These are phyloP conservation scores for Solanum bukasovii DNA, from an alignment of 257 asterid species.

Conservation along the genomic window DNA sequence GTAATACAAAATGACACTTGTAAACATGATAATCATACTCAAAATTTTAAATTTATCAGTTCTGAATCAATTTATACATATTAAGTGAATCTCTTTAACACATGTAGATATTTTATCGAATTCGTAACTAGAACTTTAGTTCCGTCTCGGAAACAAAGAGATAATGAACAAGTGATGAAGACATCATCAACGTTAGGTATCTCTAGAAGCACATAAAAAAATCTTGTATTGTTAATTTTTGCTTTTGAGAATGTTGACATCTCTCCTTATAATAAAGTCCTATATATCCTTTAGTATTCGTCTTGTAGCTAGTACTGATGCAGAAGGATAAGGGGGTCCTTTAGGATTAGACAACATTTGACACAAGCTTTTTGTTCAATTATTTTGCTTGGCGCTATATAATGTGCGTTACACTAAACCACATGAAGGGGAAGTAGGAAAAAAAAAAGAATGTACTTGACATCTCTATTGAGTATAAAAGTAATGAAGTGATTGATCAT, in stretches of 20 bases:
- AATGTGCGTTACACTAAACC: not conserved
- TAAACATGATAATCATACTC: not conserved
- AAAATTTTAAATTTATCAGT: not conserved
- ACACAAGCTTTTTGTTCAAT: not conserved
- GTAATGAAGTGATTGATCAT: not conserved
- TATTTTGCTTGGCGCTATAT: not conserved
- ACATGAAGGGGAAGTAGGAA: not conserved
- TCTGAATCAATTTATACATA: not conserved
- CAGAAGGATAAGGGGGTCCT: not conserved
- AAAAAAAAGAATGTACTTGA: not conserved
- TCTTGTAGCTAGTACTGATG: not conserved
- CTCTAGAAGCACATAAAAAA: not conserved
- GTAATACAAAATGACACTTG: not conserved
- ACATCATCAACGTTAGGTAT: not conserved
- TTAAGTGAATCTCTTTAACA: not conserved
- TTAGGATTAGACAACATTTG: constrained; percentile 1
- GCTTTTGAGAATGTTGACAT: not conserved
- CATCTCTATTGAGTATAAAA: not conserved
- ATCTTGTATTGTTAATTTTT: not conserved
- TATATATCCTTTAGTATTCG: not conserved
- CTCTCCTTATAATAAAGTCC: not conserved
- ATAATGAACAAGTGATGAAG: not conserved
- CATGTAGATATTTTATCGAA: not conserved
- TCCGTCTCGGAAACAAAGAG: not conserved
- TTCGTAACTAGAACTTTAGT: not conserved